Evolutionary conservation across 371 early-diverging fungal species (phyloP).

Genomic region (Saksenaea vasiformis): DNA sequence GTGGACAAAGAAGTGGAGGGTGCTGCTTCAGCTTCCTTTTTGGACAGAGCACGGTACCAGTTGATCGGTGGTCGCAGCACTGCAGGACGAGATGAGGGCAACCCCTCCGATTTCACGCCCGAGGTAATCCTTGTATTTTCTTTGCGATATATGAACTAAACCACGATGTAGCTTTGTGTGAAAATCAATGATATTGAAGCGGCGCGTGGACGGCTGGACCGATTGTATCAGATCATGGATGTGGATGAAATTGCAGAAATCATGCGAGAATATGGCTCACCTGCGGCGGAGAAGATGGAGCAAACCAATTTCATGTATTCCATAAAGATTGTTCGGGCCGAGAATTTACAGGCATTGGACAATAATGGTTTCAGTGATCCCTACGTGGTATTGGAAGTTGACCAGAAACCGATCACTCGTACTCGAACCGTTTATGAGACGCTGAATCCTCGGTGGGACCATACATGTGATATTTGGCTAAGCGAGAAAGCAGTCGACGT

Average conservation of each 20-base stretch:
- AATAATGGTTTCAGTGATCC: slow-evolving; percentile 70
- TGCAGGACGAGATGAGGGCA: slow-evolving; percentile 41
- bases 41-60: slow-evolving; percentile 44
- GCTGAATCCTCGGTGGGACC: slow-evolving; percentile 91
- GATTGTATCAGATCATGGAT: slow-evolving; percentile 66
- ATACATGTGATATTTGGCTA: slow-evolving; percentile 79
- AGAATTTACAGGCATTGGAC: slow-evolving; percentile 55
- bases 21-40: slow-evolving; percentile 24
- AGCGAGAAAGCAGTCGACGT: slow-evolving; percentile 58
- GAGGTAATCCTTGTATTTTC: slow-evolving; percentile 36
- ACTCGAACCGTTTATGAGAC: slow-evolving; percentile 72
- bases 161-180: slow-evolving; percentile 50
- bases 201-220: slow-evolving; percentile 60
- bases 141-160: neutral
- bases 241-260: slow-evolving; percentile 59
- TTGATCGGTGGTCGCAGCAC: slow-evolving; percentile 30
- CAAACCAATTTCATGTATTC: slow-evolving; percentile 50
- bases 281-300: slow-evolving; percentile 27
- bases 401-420: slow-evolving; percentile 54
- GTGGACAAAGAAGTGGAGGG: slow-evolving; percentile 12
- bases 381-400: slow-evolving; percentile 71
- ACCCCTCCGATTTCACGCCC: slow-evolving; percentile 56
- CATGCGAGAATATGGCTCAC: slow-evolving; percentile 44
- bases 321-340: slow-evolving; percentile 63
- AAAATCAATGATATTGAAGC: slow-evolving; percentile 72